A percentile compares a stretch with the other conserved stretches of the same genome.
Conservation (phyloP, 2,329 filamentous ascomycete genomes). For the Xylaria sp. region DNA sequence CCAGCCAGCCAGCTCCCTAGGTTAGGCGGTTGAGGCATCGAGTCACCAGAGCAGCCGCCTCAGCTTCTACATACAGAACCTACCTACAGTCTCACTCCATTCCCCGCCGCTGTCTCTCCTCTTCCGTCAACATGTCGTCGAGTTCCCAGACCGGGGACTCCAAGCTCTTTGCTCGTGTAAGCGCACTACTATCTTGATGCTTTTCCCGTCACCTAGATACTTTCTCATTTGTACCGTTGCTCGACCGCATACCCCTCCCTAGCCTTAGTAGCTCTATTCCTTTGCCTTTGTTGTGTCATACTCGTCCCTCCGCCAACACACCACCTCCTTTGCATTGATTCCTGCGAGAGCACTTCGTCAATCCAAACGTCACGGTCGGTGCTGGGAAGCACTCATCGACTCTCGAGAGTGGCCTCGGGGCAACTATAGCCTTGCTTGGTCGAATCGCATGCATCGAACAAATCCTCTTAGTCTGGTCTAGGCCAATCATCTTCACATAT, state of each 20-base stretch:
- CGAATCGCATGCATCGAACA: conserved; percentile 19
- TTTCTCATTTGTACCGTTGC: conserved; percentile 20
- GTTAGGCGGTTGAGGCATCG: conserved; percentile 32
- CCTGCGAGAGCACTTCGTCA: conserved; percentile 10
- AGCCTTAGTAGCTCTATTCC: background rate
- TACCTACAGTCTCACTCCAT: conserved; percentile 18
- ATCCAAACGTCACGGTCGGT: background rate
- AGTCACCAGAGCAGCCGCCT: conserved; percentile 37
- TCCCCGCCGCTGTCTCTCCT: conserved; percentile 35
- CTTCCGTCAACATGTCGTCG: conserved; percentile 61
- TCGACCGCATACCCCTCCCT: conserved; percentile 19
- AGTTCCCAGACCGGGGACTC: conserved; percentile 84
- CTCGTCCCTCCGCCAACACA: conserved; percentile 7
- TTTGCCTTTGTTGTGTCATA: conserved; percentile 2
- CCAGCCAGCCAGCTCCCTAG: conserved; percentile 25
- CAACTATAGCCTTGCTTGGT: conserved; percentile 1
- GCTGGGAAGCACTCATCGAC: conserved; percentile 15
- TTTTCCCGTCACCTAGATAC: conserved; percentile 8
- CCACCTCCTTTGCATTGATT: background rate
- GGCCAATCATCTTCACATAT: conserved; percentile 22
- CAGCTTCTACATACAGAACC: conserved; percentile 38
- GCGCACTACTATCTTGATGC: conserved; percentile 47
- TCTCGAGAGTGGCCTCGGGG: conserved; percentile 13
- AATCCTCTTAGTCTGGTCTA: conserved; percentile 29
- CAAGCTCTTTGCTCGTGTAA: conserved; percentile 98